Base-by-base conservation (phyloP, 345 rosid genomes). In the Abelmoschus esculentus region DNA sequence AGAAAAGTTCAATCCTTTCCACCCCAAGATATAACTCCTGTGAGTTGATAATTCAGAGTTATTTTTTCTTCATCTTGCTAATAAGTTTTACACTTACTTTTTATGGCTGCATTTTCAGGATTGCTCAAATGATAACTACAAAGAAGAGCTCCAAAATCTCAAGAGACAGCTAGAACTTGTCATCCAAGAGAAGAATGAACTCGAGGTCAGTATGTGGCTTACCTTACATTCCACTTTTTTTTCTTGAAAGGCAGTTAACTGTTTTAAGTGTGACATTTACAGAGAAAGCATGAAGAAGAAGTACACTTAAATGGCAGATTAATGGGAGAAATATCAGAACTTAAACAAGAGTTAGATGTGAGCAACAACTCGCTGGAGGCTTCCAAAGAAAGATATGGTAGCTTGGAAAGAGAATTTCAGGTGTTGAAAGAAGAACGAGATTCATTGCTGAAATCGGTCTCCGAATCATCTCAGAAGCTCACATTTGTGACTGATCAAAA, bases 261-360 rank as follows among this genome's bases (percentile, higher is more conserved):
- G 60, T 66, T 46, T 61, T 66, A 72, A 55, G 38, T 63, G 47
- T 49, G 70, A 72, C 61, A 42, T 66, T 74, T 19, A 36, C 89
- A 95, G 99, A 81, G 77, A 70, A 87, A 84, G 77, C 76, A 83
- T 78, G 75, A 71, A 15, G 90, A 88, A 73, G 90, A 89, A 65
- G 69, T 80, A 59, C 73, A 53, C 46, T 13, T 83, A 71, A 89
- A 87, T 75, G 81, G 73, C 40, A 78, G 74, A 77, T 69, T 91
- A 71, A 78, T 66, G 77, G 81, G 73, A 74, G 90, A 95, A 85
- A 70, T 88, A 66, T 78, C 86, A 65, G 80, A 86, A 78, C 86
- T 88, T 72, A 86, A 77, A 79, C 82, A 82, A 77, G 83, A 93
- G 66, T 49, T 84, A 67, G 72, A 68, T 56, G 63, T 63, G 54